These are phyloP conservation scores for Mycena sanguinolenta DNA, from an alignment of 768 basidiomycete genomes.

Conservation along the genomic window DNA sequence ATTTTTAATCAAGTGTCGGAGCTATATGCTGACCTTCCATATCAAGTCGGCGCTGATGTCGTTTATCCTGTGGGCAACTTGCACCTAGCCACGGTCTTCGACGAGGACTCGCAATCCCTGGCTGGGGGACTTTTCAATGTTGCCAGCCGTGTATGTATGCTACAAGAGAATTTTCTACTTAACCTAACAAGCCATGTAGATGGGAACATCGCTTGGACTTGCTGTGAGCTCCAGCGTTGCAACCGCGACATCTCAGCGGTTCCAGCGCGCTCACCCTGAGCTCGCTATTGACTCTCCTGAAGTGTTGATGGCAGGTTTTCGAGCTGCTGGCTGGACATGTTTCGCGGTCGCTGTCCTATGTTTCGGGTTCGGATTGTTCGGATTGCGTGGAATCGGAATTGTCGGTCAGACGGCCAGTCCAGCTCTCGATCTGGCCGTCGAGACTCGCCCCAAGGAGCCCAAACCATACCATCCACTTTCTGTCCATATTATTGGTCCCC, in stretches of 20 bases:
- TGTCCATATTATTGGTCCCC: slow-evolving; percentile 73
- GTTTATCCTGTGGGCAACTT: slow-evolving; percentile 50
- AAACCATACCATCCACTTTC: slow-evolving; percentile 67
- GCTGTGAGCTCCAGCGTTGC: slow-evolving; percentile 49
- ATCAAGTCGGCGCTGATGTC: slow-evolving; percentile 44
- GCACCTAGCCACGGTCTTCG: slow-evolving; percentile 46
- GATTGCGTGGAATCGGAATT: slow-evolving; percentile 39
- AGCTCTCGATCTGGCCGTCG: neutral
- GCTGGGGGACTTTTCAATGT: slow-evolving; percentile 53
- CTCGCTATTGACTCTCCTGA: slow-evolving; percentile 41
- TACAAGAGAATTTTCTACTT: neutral
- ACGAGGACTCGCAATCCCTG: slow-evolving; percentile 50
- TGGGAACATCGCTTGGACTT: slow-evolving; percentile 52
- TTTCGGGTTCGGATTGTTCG: slow-evolving; percentile 33
- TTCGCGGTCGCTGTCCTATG: slow-evolving; percentile 33
- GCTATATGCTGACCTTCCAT: neutral
- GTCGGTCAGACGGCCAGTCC: slow-evolving; percentile 37
- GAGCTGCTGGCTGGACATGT: slow-evolving; percentile 48
- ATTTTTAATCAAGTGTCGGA: too few species aligned
- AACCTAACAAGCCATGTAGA: slow-evolving; percentile 30
- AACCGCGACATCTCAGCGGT: slow-evolving; percentile 43
- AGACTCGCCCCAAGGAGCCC: too few species aligned
- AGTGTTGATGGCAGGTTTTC: slow-evolving; percentile 50
- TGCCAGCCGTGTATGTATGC: slow-evolving; percentile 43
- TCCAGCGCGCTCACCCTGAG: slow-evolving; percentile 39